These are phyloP conservation scores for Oryza brachyantha DNA, from an alignment of 176 grass and related monocot genomes.

Conservation along the genomic window DNA sequence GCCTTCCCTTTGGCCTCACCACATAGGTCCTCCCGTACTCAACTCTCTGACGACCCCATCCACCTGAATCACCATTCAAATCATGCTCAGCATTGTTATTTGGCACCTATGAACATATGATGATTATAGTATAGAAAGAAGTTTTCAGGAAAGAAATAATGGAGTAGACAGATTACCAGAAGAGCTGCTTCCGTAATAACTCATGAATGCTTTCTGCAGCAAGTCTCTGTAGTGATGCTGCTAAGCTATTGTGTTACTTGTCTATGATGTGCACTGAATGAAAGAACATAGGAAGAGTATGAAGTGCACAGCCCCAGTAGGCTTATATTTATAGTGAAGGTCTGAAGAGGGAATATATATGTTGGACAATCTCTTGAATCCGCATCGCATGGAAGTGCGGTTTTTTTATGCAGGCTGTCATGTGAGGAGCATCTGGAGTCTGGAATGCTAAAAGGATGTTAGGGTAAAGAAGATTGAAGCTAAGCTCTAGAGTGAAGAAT, in stretches of 20 bases:
- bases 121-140: background rate
- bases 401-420: constrained; percentile 29
- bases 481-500: constrained; percentile 46
- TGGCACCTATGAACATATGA: background rate
- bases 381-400: constrained; percentile 42
- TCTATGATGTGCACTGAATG: constrained; percentile 13
- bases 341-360: constrained; percentile 30
- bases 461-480: constrained; percentile 35
- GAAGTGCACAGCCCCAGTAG: constrained; percentile 41
- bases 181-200: constrained; percentile 75
- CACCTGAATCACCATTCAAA: constrained; percentile 51
- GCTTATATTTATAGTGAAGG: constrained; percentile 65
- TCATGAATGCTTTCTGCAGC: constrained; percentile 49
- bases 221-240: constrained; percentile 21
- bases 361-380: constrained; percentile 51
- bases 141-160: background rate
- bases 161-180: constrained; percentile 53
- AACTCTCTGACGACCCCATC: constrained; percentile 32
- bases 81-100: constrained; percentile 6
- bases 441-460: constrained; percentile 26
- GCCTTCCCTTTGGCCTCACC: constrained; percentile 85
- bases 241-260: constrained; percentile 4
- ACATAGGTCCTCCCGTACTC: constrained; percentile 85
- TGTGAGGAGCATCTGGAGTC: constrained; percentile 38
- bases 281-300: constrained; percentile 32